Evolutionary conservation across 2,329 filamentous ascomycete species (phyloP), one percentile per base, ranked within the genome.

Genomic region (Apiospora koreana): DNA sequence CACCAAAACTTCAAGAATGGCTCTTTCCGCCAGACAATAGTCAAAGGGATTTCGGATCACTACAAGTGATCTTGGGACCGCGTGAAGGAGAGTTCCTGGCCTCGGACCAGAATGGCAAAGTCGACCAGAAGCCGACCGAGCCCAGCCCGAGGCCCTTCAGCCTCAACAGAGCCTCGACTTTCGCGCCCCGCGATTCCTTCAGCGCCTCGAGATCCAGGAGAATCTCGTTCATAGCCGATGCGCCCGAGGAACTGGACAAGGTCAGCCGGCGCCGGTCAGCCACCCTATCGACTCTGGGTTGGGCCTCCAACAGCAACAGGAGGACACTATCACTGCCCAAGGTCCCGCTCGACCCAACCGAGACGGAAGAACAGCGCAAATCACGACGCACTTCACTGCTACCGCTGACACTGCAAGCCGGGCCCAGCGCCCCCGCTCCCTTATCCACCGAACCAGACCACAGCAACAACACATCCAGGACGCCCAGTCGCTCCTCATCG

Each of bases 31-130:
- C 73, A 62, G 73, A 77, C 66, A 77, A 76, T n/a, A 74, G 71
- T 43, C 76, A 72, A 25, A 69, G 77, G 68, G 76, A 79, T 65
- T 79, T 77, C 69, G 75, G 73, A 45, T 77, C 76, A 8, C 68
- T 79, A 23, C 77, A 79, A 71, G 77, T 79, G 45, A 73, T 79
- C 65, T 71, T 78, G 16, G 71, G 69, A 9, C 75, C 76, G 4
- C 74, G 77, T 16, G 75, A 77, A 18, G 75, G 76, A 41, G 75
- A 73, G 2, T 79, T 79, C 67, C 73, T 73, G 58, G 77, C 77
- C 0, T 78, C 76, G 23, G 77, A 79, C 35, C 70, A 73, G 50
- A 69, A 77, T 31, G 77, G 77, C 42, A 75, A 77, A 35, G 71
- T 78, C 25, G 74, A 75, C 31, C 76, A 74, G 58, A 76, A 76